phyloP scores from a whole-genome alignment of 805 yeast species.

The Metschnikowia matae region DNA sequence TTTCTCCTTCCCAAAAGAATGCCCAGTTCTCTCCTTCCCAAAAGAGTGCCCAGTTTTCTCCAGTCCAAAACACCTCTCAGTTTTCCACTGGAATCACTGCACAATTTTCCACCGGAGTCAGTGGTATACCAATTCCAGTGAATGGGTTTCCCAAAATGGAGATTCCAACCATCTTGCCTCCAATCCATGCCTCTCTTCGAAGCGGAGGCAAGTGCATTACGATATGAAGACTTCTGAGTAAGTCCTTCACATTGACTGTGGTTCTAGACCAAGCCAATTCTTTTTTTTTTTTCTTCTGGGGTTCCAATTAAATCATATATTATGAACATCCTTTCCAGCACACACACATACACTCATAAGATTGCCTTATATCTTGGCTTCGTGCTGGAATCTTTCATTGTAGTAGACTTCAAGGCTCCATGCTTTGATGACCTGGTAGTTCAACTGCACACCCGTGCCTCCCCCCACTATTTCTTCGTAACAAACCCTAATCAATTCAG shows the following conservation, averaged over 20 bases:
- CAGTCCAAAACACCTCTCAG: background rate
- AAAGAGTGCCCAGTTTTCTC: background rate
- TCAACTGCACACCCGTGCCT: constrained; percentile 4
- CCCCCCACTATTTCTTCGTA: constrained; percentile 8
- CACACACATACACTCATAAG: background rate
- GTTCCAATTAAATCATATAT: too few species aligned
- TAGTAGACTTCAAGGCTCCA: constrained; percentile 25
- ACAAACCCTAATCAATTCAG: constrained; percentile 27
- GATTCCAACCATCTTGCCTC: constrained; percentile 2
- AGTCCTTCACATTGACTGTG: too few species aligned
- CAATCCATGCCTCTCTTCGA: background rate
- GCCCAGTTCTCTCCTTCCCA: background rate
- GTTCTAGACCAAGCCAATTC: too few species aligned
- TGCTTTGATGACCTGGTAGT: constrained; percentile 15
- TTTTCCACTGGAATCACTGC: background rate
- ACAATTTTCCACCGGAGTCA: too few species aligned
- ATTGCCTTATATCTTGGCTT: background rate
- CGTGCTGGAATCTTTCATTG: constrained; percentile 16
- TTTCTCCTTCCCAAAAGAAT: background rate
- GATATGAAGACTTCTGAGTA: background rate
- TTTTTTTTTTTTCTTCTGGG: too few species aligned
- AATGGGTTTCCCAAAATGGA: background rate
- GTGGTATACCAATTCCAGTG: background rate
- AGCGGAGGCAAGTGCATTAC: background rate
- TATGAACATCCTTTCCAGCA: too few species aligned